Base-by-base conservation (phyloP, 768 basidiomycete genomes). In the Tephrocybe sp. region DNA sequence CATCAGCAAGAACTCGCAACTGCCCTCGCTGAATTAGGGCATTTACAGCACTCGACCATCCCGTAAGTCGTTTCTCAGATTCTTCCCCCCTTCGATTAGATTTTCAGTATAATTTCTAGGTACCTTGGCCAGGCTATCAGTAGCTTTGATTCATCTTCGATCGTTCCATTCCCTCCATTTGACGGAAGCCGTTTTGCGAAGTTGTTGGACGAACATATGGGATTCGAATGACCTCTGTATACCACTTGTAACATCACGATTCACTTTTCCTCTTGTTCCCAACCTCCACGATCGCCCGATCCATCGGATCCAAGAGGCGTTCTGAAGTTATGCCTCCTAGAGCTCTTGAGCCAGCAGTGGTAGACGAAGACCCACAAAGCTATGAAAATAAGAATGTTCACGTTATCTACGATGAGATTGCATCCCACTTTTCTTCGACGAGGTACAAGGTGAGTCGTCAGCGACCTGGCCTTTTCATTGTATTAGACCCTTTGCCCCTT, bases 1-100 rank as follows among this genome's bases (percentile, higher is more conserved):
- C 95, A 99, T 61, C 95, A 99, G 72, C 75, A 83, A 46, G 92
- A 99, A 61, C 74, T 99, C 4, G 92, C 95, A 0, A 66, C 75
- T 33, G 80, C 83, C 11, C 70, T 99, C 47, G 73, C 74, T 13
- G 65, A 62, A 15, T 73, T 80, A 29, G 76, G 78, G 5, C 74
- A 90, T 66, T 68, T 93, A 39, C 75, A 66, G 51, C 67, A 80
- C 19, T 75, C 83, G 1, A 77, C 73, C 12, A 71, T 84, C 39
- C 59, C 65, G 91, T 91, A 67, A 70, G 87, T 69, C 19, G 15
- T 43, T 39, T 9, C 24, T 41, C 24, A 36, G 36, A 13, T 18
- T 34, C 13, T 24, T 24, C 15, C 21, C 47, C 12, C 13, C 15
- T 18, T 21, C 19, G 24, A 34, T 18, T 29, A 18, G 16, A 51